Evolutionary conservation across 345 rosid genomes (phyloP), one percentile per base, ranked within the genome.

Genomic region (Turritis glabra): DNA sequence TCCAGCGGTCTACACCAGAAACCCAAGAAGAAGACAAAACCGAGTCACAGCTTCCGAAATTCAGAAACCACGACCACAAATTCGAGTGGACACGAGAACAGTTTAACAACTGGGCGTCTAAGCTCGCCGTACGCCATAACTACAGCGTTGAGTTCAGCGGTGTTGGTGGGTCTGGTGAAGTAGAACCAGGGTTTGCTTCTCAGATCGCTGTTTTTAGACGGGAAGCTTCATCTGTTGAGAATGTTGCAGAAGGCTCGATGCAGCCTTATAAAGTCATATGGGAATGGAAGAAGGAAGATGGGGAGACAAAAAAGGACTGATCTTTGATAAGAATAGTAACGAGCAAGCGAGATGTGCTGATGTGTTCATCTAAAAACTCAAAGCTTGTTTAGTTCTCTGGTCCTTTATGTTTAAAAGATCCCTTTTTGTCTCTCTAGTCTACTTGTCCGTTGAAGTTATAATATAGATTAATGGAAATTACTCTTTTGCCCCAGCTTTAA

Each of bases 31-130:
- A 88, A 7, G 90, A 85, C 75, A 88, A 86, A 73, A 37, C 67
- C 3, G 80, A 67, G 64, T 57, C 80, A 4, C 89, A 83, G 41
- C 73, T 84, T 27, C 85, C 88, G 6, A 89, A 79, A 21, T 95
- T 92, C 62, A 93, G 98, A 69, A 92, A 92, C 85, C 92, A 90
- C 48, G 99, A 92, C 82, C 99, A 95, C 82, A 95, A 92, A 80
- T 95, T 95, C 64, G 99, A 95, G 80, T 95, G 98, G 99, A 95
- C 96, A 9, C 90, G 96, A 53, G 84, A 83, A 78, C 97, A 92
- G 82, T 92, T 95, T 61, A 80, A 83, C 69, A 47, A 54, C 0
- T 95, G 98, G 99, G 96, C 96, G 13, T 64, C 85, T 22, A 79
- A 80, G 13, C 64, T 95, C 79, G 98, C 91, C 0, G 33, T 60